phyloP scores from a whole-genome alignment of 2,329 filamentous ascomycete species.

The Xylaria digitata region DNA sequence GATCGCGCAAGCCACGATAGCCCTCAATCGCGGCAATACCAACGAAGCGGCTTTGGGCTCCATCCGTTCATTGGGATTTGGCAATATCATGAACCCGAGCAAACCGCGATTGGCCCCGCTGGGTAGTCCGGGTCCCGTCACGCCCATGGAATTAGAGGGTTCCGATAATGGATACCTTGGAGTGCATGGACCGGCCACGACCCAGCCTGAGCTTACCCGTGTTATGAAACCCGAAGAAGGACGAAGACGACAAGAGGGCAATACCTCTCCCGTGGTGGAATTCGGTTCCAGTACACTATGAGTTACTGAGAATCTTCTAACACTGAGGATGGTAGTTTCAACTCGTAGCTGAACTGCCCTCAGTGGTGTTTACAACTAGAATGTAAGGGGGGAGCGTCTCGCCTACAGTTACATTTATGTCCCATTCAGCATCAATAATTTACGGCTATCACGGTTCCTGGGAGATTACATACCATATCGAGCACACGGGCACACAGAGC shows the following conservation, averaged over 20 bases:
- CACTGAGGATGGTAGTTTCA: neutral
- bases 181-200: slow-evolving; percentile 43
- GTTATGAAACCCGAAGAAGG: slow-evolving; percentile 52
- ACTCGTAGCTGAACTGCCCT: too few species aligned
- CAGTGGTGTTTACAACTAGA: neutral
- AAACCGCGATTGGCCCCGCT: slow-evolving; percentile 65
- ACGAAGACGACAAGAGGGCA: slow-evolving; percentile 49
- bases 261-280: slow-evolving; percentile 50
- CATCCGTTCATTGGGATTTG: slow-evolving; percentile 54
- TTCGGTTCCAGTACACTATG: slow-evolving; percentile 49
- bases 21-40: slow-evolving; percentile 51
- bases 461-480: neutral
- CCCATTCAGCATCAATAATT: neutral
- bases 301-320: slow-evolving; percentile 6
- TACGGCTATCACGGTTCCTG: neutral
- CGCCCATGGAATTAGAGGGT: slow-evolving; percentile 68
- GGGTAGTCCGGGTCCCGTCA: slow-evolving; percentile 70
- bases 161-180: slow-evolving; percentile 55
- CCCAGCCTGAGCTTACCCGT: slow-evolving; percentile 46
- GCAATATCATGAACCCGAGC: slow-evolving; percentile 52
- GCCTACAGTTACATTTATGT: too few species aligned
- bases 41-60: slow-evolving; percentile 52
- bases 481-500: slow-evolving; percentile 21
- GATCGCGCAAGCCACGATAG: slow-evolving; percentile 67
- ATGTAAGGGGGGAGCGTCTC: too few species aligned